phyloP scores from a whole-genome alignment of 2,329 filamentous ascomycete species.

The Talaromyces sp. region DNA sequence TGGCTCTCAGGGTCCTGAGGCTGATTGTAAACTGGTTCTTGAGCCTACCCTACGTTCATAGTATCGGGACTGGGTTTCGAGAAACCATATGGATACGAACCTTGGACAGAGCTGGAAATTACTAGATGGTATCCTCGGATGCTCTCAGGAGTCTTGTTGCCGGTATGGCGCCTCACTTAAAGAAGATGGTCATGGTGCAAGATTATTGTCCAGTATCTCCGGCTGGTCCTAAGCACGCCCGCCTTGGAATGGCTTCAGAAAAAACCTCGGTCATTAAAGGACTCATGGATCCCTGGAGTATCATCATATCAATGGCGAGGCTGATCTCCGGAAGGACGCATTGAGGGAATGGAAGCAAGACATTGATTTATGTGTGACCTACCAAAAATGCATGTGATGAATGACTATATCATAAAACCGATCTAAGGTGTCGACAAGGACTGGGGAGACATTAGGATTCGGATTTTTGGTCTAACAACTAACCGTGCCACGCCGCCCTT shows the following conservation, averaged over 20 bases:
- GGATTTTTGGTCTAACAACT: neutral
- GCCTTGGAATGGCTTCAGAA: neutral
- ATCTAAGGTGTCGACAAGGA: neutral
- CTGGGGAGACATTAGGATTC: neutral
- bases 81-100: neutral
- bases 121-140: neutral
- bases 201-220: neutral
- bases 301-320: neutral
- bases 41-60: neutral
- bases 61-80: neutral
- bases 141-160: neutral
- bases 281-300: neutral
- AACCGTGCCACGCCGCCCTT: neutral
- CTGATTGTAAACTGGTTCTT: neutral
- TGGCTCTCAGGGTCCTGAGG: neutral
- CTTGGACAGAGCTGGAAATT: neutral
- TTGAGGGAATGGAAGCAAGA: neutral
- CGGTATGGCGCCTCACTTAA: neutral
- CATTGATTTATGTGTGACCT: neutral
- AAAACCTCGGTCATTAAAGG: neutral
- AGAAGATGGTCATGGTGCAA: neutral
- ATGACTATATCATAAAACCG: neutral
- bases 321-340: neutral
- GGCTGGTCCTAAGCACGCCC: neutral
- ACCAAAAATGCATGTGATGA: neutral